Percentiles rank a stretch among this genome's conserved stretches.
Evolutionary conservation across 331 rosid genomes (phyloP).

Genomic region (Malus hybrid): DNA sequence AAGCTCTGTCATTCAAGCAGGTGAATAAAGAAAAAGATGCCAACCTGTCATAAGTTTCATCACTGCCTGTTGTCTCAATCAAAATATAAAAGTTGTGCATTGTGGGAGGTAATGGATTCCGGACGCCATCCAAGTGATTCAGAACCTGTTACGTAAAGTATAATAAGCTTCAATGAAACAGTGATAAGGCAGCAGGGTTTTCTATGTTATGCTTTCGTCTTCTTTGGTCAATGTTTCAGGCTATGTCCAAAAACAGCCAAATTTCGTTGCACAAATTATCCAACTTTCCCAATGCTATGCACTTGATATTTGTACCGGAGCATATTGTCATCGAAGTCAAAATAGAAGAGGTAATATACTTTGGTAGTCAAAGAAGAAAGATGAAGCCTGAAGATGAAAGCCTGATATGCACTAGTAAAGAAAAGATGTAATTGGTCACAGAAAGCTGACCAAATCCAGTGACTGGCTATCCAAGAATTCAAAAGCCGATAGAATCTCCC

Average conservation of each 20-base stretch:
- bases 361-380: neutral
- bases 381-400: neutral
- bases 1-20: slow-evolving; percentile 1
- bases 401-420: neutral
- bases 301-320: neutral
- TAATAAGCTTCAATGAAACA: slow-evolving; percentile 6
- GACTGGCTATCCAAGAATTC: slow-evolving; percentile 77
- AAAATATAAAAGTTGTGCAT: slow-evolving; percentile 71
- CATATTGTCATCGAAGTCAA: neutral
- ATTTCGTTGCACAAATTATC: neutral
- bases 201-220: neutral
- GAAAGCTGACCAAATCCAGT: slow-evolving; percentile 66
- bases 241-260: neutral
- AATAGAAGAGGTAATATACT: neutral
- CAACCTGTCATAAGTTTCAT: slow-evolving; percentile 76
- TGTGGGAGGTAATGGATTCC: slow-evolving; percentile 75
- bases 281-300: neutral
- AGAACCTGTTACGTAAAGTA: slow-evolving; percentile 46
- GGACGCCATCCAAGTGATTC: slow-evolving; percentile 74
- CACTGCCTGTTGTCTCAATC: slow-evolving; percentile 92
- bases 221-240: neutral
- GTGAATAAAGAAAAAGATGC: slow-evolving; percentile 2
- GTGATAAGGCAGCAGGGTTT: neutral
- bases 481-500: slow-evolving; percentile 94
- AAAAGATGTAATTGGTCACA: neutral